phyloP scores from a whole-genome alignment of 2,329 filamentous ascomycete species.

The Fulvia fulva region DNA sequence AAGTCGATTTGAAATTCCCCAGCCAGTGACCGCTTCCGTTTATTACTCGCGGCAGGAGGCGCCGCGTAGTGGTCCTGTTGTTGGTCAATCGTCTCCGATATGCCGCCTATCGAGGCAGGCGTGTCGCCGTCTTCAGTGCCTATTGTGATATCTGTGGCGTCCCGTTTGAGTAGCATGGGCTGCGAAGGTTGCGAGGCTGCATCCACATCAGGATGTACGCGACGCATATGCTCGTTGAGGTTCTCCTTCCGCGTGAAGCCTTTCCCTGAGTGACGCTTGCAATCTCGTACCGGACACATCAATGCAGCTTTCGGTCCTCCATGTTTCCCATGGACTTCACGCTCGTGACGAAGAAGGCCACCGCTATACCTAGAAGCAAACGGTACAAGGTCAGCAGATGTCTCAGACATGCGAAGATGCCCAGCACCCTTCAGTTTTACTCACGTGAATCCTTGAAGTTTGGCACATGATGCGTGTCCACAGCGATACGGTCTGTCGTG shows the following conservation, averaged over 20 bases:
- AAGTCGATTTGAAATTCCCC: constrained; percentile 15
- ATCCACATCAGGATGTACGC: constrained; percentile 59
- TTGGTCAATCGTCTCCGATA: not conserved
- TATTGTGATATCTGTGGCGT: constrained; percentile 12
- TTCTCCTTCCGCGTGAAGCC: constrained; percentile 94
- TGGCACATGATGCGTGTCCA: constrained; percentile 75
- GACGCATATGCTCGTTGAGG: constrained; percentile 83
- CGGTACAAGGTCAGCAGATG: too few relatives aligned
- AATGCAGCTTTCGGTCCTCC: constrained; percentile 83
- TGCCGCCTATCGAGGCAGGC: constrained; percentile 8
- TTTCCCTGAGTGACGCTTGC: constrained; percentile 82
- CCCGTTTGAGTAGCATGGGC: constrained; percentile 13
- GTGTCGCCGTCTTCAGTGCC: constrained; percentile 19
- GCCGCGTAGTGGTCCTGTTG: constrained; percentile 7
- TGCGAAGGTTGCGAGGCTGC: constrained; percentile 18
- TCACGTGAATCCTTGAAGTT: constrained; percentile 88
- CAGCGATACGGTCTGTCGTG: constrained; percentile 93
- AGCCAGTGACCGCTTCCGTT: constrained; percentile 13
- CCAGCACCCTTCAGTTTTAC: too few relatives aligned
- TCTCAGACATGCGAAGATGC: too few relatives aligned
- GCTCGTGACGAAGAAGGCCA: constrained; percentile 81
- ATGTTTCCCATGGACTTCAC: constrained; percentile 89
- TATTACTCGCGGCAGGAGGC: constrained; percentile 2
- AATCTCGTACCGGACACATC: constrained; percentile 79
- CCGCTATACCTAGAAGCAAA: too few relatives aligned